Conservation (phyloP, 495 filamentous ascomycete species). For the Oidiodendron maius region DNA sequence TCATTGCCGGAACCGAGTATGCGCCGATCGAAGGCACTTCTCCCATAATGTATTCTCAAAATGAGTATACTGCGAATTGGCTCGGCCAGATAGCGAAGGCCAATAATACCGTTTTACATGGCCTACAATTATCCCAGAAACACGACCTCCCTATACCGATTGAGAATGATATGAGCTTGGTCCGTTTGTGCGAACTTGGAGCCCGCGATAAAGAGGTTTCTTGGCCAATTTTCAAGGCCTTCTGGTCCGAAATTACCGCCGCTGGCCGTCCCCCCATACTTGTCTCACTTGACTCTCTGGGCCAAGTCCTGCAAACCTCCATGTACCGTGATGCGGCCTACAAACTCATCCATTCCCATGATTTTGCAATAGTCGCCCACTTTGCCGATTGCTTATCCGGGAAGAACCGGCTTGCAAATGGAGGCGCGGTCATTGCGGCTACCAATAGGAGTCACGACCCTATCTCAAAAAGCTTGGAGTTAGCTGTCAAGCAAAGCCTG, state of each 20-base stretch:
- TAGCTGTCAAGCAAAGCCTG: slow-evolving; percentile 45
- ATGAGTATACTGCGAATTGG: slow-evolving; percentile 63
- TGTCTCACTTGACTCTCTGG: slow-evolving; percentile 70
- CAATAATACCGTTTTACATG: slow-evolving; percentile 60
- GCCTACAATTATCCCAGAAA: slow-evolving; percentile 48
- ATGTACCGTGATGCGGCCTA: slow-evolving; percentile 64
- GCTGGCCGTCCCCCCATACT: slow-evolving; percentile 72
- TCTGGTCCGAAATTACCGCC: slow-evolving; percentile 71
- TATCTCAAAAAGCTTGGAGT: slow-evolving; percentile 52
- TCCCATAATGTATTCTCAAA: slow-evolving; percentile 66
- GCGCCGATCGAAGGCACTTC: slow-evolving; percentile 52
- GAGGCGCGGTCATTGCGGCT: slow-evolving; percentile 72
- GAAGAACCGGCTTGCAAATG: slow-evolving; percentile 54
- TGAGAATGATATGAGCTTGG: slow-evolving; percentile 55
- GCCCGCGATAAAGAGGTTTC: slow-evolving; percentile 67
- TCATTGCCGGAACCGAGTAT: slow-evolving; percentile 73
- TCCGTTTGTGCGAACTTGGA: slow-evolving; percentile 62
- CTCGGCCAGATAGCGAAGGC: slow-evolving; percentile 64
- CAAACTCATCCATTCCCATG: slow-evolving; percentile 78
- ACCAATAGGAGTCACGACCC: slow-evolving; percentile 63
- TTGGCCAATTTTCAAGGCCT: slow-evolving; percentile 73
- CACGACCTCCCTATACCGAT: slow-evolving; percentile 55
- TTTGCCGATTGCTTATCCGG: slow-evolving; percentile 69
- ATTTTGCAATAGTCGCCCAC: slow-evolving; percentile 68
- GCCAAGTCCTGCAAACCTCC: slow-evolving; percentile 69